Percentiles rank a stretch among this genome's conserved stretches.
phyloP scores from a whole-genome alignment of 768 basidiomycete species.

The Pulveroboletus frians region DNA sequence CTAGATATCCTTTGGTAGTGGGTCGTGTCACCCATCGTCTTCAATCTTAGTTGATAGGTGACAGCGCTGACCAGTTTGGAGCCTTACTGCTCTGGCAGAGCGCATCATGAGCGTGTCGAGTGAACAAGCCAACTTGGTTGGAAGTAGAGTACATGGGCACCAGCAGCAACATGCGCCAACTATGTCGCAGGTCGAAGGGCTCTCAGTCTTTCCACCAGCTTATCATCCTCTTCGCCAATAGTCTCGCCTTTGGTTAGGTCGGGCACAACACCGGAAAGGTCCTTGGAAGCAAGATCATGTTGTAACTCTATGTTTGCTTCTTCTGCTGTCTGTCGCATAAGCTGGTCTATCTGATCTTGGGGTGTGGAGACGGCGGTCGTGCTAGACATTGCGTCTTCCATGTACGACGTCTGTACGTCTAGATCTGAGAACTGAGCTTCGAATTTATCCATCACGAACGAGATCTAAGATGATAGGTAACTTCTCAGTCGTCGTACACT shows the following conservation, averaged over 20 bases:
- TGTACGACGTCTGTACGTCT: slow-evolving; percentile 96
- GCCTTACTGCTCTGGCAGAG: background rate
- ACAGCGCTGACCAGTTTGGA: background rate
- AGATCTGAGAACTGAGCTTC: slow-evolving; percentile 94
- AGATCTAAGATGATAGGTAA: slow-evolving; percentile 56
- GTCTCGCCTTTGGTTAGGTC: slow-evolving; percentile 50
- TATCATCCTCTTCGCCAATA: slow-evolving; percentile 70
- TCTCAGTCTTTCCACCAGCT: slow-evolving; percentile 80
- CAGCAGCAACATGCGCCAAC: background rate
- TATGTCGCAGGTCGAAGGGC: slow-evolving; percentile 79
- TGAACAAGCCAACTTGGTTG: background rate
- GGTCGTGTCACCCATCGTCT: slow-evolving; percentile 13
- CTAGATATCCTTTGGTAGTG: slow-evolving; percentile 9
- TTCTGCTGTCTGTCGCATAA: slow-evolving; percentile 92
- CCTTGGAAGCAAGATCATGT: slow-evolving; percentile 76
- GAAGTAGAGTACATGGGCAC: slow-evolving; percentile 11
- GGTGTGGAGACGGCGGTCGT: slow-evolving; percentile 92
- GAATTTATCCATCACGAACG: slow-evolving; percentile 98
- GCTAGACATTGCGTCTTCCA: slow-evolving; percentile 94
- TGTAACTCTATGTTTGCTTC: slow-evolving; percentile 94
- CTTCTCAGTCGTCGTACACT: background rate
- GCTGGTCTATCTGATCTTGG: slow-evolving; percentile 92
- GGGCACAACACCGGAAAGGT: slow-evolving; percentile 50
- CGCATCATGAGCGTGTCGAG: background rate
- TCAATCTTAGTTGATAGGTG: background rate